Evolutionary conservation across 176 grass and related monocot species (phyloP).

Genomic region (Dactylis glomerata): DNA sequence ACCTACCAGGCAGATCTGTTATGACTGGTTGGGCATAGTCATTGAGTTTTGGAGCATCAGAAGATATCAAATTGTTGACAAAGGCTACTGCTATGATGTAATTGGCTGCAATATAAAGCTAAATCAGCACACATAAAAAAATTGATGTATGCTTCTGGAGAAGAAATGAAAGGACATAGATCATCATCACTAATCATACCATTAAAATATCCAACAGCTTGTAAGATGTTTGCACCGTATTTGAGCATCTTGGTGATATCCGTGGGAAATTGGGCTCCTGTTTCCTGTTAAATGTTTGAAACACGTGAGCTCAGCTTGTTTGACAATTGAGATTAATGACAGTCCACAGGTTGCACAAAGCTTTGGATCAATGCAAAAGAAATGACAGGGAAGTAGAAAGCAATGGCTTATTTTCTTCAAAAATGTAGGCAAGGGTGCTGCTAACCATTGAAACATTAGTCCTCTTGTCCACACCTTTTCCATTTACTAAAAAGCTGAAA

Average conservation of each 20-base stretch:
- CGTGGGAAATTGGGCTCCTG: constrained; percentile 78
- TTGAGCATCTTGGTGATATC: constrained; percentile 99
- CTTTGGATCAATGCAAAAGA: background rate
- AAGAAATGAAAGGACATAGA: constrained; percentile 9
- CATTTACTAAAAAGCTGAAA: constrained; percentile 91
- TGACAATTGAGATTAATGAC: background rate
- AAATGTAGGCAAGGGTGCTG: background rate
- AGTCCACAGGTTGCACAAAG: background rate
- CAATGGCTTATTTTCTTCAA: background rate
- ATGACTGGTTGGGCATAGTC: constrained; percentile 52
- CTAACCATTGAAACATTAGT: constrained; percentile 85
- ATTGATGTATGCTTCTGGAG: background rate
- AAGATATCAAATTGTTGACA: constrained; percentile 38
- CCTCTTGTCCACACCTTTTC: constrained; percentile 87
- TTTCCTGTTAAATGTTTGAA: constrained; percentile 56
- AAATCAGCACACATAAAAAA: constrained; percentile 24
- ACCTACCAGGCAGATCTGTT: constrained; percentile 60
- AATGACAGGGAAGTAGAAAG: constrained; percentile 14
- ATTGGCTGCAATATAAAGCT: constrained; percentile 53
- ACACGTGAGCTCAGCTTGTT: background rate
- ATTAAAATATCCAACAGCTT: constrained; percentile 89
- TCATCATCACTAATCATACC: constrained; percentile 40
- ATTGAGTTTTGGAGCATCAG: constrained; percentile 45
- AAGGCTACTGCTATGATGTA: constrained; percentile 82
- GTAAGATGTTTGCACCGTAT: constrained; percentile 95